Base-by-base conservation (phyloP, 2,329 filamentous ascomycete genomes). In the Aspergillus ibericus region DNA sequence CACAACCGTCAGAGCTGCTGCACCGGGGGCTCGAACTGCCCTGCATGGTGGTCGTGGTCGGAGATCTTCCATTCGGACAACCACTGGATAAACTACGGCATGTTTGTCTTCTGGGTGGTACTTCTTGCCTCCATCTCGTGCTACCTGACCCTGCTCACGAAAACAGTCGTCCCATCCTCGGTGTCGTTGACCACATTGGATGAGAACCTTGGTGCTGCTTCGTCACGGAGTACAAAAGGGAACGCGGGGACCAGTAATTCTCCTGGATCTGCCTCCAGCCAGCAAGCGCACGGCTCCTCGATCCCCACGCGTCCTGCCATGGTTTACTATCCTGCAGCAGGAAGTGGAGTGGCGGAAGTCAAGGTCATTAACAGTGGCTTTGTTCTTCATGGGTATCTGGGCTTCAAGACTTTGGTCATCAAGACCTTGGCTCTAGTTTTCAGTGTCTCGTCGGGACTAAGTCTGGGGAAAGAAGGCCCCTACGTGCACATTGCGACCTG, bases 351-450 rank as follows among this genome's bases (percentile, higher is more conserved):
- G 12, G 95, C 95, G 6, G 95, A 99, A 78, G 93, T 98, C 56
- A 93, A 95, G 64, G 95, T 98, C 59, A 98, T 98, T 59, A 84
- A 98, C n/a, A 97, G 92, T 68, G 95, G 95, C 5, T 99, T 98
- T 70, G 93, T 99, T 56, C 81, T 99, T 56, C 95, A 98, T 80
- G 93, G 95, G 1, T 98, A 98, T 72, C 83, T 99, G 7, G 95
- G 95, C 66, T 75, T 96, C 38, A 90, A 89, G 70, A 98, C 95
- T 0, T 82, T 99, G 29, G 75, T 93, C 5, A 84, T 96, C 77
- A 99, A 99, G 73, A 90, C 91, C 0, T 68, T 90, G 15, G 92
- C 89, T 13, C 80, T 99, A 48, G 85, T 97, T 59, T 82, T 98
- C 57, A 96, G 91, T 72, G 92, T 98, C 38, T 89, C 92, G 1